A percentile compares a stretch with the other conserved stretches of the same genome.
These are phyloP conservation scores for Calocybe indica DNA, from an alignment of 768 basidiomycete genomes.

Conservation along the genomic window DNA sequence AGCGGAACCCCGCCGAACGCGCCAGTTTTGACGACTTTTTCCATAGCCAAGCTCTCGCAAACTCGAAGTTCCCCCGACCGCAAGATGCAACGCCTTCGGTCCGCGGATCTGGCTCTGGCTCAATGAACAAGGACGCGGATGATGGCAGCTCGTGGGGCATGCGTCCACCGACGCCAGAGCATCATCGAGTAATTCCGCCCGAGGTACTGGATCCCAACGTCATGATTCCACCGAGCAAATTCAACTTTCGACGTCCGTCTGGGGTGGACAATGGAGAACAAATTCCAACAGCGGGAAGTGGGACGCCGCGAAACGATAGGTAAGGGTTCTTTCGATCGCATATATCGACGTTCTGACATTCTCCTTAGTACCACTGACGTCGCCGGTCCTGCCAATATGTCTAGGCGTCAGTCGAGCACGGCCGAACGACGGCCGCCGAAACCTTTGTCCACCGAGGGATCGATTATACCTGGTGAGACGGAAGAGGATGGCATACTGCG, in stretches of 20 bases:
- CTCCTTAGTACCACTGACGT: neutral
- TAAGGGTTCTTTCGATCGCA: constrained; percentile 4
- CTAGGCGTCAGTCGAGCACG: neutral
- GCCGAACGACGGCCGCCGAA: constrained; percentile 15
- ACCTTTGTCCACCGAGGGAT: constrained; percentile 50
- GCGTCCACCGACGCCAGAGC: constrained; percentile 53
- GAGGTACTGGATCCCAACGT: constrained; percentile 76
- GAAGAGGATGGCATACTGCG: constrained; percentile 78
- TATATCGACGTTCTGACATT: neutral
- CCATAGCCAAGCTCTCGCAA: constrained; percentile 66
- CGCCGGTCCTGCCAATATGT: neutral
- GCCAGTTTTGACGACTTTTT: constrained; percentile 94
- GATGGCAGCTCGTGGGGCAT: constrained; percentile 28
- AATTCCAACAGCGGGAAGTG: constrained; percentile 14
- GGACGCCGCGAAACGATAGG: constrained; percentile 19
- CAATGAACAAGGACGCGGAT: constrained; percentile 20
- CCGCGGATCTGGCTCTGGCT: constrained; percentile 14
- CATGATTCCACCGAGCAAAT: constrained; percentile 79
- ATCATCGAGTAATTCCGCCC: constrained; percentile 69
- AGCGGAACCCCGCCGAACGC: constrained; percentile 77
- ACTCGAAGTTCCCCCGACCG: constrained; percentile 70
- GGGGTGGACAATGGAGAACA: constrained; percentile 16
- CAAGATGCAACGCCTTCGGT: constrained; percentile 25
- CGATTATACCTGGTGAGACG: constrained; percentile 75
- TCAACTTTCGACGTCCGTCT: constrained; percentile 52